Base-by-base conservation (phyloP, 371 early-diverging fungal genomes). In the Chytridium lagenaria region DNA sequence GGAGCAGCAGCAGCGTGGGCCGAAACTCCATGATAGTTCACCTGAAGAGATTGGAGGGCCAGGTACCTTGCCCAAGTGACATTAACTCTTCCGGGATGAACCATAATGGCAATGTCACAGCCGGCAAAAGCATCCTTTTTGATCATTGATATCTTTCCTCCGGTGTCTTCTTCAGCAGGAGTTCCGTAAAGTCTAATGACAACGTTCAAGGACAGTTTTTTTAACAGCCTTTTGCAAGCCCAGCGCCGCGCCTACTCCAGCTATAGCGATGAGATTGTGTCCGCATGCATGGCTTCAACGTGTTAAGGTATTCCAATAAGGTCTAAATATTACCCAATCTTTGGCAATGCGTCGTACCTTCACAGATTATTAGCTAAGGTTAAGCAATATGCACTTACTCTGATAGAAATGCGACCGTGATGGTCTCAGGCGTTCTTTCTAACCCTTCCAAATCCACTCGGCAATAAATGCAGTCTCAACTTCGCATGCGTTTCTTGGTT, bases 161-260 rank as follows among this genome's bases (percentile, higher is more conserved):
- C 89, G 0, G 78, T 77, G 0, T 84, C 81, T 77, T 94, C 92
- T 77, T 94, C 94, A 2, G 91, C 93, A 2, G 94, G 94, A 1
- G 92, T 92, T 26, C 93, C 94, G 85, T 89, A 91, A 52, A 93
- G 79, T 50, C 81, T 86, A 59, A 93, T 88, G 19, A 81, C 79
- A 22, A 90, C 92, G 10, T 81, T 67, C n/a, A 40, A 68, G 59
- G 26, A 10, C n/a, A 38, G 71, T 50, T 33, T 77, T 65, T 59
- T 89, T 83, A 72, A 92, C 70, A 26, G 86, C 86, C 10, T 80
- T 68, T 67, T 87, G 85, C 12, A 88, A 74, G 7, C 87, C 64
- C 19, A 81, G 50, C 19, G 77, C 79, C 0, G 77, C 76, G 5
- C 69, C 75, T 31, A 81, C 67, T 19, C 81, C 79, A 5, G 59